Base-by-base conservation (phyloP, 305 asterid genomes). In the Plantago lanceolata region DNA sequence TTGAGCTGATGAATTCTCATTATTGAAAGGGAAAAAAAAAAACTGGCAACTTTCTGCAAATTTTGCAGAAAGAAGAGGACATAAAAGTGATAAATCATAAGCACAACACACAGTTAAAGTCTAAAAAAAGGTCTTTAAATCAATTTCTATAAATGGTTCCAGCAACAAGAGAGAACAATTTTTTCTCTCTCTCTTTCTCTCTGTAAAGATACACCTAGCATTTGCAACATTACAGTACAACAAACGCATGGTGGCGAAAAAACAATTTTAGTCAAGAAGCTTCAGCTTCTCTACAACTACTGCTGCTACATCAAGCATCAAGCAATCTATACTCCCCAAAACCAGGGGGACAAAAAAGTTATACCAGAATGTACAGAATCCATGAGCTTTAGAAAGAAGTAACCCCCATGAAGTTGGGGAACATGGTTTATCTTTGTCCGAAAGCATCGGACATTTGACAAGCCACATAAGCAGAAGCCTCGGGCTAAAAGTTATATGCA, bases 381-480 rank as follows among this genome's bases (percentile, higher is more conserved):
- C n/a, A 12, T 33, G 15, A 21, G 8, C 72, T 43, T 60, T 54
- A 5, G 9, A 24, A 5, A 68, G 48, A 65, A 65, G 53, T 29
- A 53, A 70, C 61, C 67, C 43, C 53, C 29, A 28, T 48, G 24
- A 16, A 21, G 48, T 61, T 28, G 19, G 43, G 8, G 43, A 40
- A 12, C 28, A 50, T 40, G 20, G 45, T 14, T 17, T 49, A 63
- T 48, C 37, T 19, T 67, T 52, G 54, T 28, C 59, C 20, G 47
- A 24, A 24, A 24, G 28, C 28, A 24, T 1, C 28, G 28, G 28
- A 24, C 28, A 24, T 24, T 24, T 24, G 43, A 69, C 71, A 56
- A 73, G 75, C 84, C 79, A 35, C 81, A 48, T 66, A 68, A 72
- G 80, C 71, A 53, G 64, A 61, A 77, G 53, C 70, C 76, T 80